Percentiles rank a stretch among this genome's conserved stretches.
These are phyloP conservation scores for Spathaspora sp. DNA, from an alignment of 805 yeast species.

Conservation along the genomic window DNA sequence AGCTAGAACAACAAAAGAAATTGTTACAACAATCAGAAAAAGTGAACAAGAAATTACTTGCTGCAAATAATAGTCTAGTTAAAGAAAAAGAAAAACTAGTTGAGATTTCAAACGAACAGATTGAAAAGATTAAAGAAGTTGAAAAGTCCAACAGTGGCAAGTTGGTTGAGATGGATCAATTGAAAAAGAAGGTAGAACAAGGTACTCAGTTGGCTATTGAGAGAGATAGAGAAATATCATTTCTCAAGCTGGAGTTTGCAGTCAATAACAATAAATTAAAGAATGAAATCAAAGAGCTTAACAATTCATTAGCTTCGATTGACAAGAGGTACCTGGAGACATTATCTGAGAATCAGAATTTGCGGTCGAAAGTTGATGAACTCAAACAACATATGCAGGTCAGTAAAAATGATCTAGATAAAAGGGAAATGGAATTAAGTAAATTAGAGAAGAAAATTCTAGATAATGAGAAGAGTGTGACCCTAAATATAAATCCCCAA, in stretches of 20 bases:
- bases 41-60: background rate
- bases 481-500: background rate
- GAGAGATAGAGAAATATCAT: background rate
- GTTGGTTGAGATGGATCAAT: background rate
- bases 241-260: background rate
- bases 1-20: background rate
- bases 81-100: background rate
- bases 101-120: background rate
- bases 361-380: background rate
- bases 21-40: background rate
- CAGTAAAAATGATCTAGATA: background rate
- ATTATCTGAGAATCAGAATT: background rate
- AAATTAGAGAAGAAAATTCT: too few species aligned
- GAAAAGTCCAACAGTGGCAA: background rate
- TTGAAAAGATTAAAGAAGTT: background rate
- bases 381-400: background rate
- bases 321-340: background rate
- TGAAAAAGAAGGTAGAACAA: background rate
- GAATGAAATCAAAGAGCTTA: background rate
- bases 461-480: background rate
- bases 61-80: background rate
- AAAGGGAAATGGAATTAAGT: background rate
- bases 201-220: too few species aligned
- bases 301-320: background rate
- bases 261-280: too few species aligned